Conservation (phyloP, 176 grass and related monocot genomes). For the Eragrostis nindensis region DNA sequence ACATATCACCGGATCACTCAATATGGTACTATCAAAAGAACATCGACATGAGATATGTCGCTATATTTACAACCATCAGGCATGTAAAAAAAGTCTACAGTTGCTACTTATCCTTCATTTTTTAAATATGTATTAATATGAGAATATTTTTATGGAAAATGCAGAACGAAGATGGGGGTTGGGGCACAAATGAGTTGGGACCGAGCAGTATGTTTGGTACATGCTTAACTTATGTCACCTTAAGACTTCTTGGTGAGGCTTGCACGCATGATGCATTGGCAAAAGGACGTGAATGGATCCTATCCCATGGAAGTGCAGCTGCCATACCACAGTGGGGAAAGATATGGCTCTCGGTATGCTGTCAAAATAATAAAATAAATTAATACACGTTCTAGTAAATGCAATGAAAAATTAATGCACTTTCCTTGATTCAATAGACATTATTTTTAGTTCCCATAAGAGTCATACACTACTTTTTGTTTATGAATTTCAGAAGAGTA, state of each 20-base stretch:
- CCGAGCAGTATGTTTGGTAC: slow-evolving; percentile 48
- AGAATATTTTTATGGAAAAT: neutral
- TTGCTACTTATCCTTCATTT: neutral
- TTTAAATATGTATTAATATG: neutral
- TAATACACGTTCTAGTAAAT: neutral
- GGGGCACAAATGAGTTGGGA: slow-evolving; percentile 30
- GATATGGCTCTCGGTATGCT: slow-evolving; percentile 56
- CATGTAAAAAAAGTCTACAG: neutral
- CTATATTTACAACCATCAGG: slow-evolving; percentile 60
- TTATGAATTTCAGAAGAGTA: neutral
- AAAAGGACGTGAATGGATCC: slow-evolving; percentile 35
- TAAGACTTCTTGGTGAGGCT: slow-evolving; percentile 39
- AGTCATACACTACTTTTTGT: neutral
- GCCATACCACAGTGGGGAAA: slow-evolving; percentile 52
- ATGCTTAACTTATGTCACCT: slow-evolving; percentile 42
- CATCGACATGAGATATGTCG: slow-evolving; percentile 42
- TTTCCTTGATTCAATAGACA: neutral
- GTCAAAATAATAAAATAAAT: neutral
- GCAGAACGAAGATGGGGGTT: slow-evolving; percentile 54
- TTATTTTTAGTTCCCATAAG: neutral
- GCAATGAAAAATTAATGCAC: no score
- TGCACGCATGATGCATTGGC: neutral
- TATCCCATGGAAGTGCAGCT: slow-evolving; percentile 28
- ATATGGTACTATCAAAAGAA: slow-evolving; percentile 25
- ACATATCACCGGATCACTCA: slow-evolving; percentile 36